Evolutionary conservation across 345 rosid species (phyloP).

Genomic region (Crucihimalaya himalaica): DNA sequence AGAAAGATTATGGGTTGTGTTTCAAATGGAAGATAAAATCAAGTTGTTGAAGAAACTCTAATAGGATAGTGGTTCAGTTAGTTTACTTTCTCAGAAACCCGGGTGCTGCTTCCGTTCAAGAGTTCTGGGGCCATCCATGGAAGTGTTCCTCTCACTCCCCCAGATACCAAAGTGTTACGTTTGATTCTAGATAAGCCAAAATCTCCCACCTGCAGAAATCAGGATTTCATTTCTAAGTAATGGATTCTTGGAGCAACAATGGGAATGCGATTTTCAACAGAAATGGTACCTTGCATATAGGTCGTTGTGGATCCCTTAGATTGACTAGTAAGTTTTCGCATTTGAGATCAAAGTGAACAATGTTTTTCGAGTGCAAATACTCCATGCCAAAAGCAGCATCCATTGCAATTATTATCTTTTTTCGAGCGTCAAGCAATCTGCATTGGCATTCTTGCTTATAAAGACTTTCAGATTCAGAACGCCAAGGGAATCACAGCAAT

Average conservation of each 20-base stretch:
- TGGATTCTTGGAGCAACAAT: background rate
- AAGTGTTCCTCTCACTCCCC: conserved; percentile 74
- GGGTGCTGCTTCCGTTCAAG: conserved; percentile 62
- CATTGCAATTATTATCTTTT: conserved; percentile 65
- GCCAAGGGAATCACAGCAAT: background rate
- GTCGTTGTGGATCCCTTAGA: conserved; percentile 62
- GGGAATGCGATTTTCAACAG: background rate
- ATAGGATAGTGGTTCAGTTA: background rate
- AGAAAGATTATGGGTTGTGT: background rate
- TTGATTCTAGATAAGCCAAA: conserved; percentile 75
- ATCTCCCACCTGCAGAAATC: conserved; percentile 57
- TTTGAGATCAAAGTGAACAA: conserved; percentile 73
- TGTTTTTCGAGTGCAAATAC: conserved; percentile 67
- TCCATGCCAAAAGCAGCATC: conserved; percentile 88
- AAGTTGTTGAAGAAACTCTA: background rate
- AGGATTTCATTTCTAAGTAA: background rate
- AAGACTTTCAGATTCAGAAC: background rate
- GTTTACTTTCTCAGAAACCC: conserved; percentile 67
- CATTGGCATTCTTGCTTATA: conserved; percentile 15
- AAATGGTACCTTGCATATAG: conserved; percentile 65
- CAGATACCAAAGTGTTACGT: conserved; percentile 66
- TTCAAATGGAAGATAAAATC: background rate
- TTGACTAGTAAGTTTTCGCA: conserved; percentile 70
- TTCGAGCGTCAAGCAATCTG: conserved; percentile 57
- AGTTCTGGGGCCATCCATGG: conserved; percentile 83